These are phyloP conservation scores for Beauveria scarabaeidicola DNA, from an alignment of 2,329 filamentous ascomycete species.

Conservation along the genomic window DNA sequence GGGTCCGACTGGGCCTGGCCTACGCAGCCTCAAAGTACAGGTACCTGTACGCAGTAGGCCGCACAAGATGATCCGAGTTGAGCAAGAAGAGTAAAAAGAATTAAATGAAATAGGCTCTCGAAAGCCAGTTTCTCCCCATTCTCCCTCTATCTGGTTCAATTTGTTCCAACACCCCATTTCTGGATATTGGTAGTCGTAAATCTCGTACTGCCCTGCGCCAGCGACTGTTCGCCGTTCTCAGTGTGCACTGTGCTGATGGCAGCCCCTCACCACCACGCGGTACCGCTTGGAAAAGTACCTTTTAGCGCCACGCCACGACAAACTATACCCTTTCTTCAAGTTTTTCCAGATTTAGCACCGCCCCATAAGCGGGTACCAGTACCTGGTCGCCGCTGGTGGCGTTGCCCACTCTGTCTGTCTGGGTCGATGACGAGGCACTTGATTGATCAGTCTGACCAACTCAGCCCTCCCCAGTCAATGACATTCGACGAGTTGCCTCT, in stretches of 20 bases:
- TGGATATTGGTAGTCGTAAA: no score
- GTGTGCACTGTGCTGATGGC: neutral
- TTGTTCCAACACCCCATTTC: no score
- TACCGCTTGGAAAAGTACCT: neutral
- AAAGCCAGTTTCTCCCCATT: no score
- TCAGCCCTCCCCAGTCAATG: no score
- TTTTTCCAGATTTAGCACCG: conserved; percentile 7
- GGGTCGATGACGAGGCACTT: conserved; percentile 33
- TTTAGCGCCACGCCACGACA: neutral
- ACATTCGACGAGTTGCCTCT: no score
- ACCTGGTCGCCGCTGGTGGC: conserved; percentile 12
- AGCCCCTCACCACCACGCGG: neutral
- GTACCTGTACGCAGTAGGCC: neutral
- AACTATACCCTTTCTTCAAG: conserved; percentile 11
- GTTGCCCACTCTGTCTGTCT: conserved; percentile 15
- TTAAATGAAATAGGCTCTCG: neutral
- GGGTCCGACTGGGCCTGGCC: conserved; percentile 5
- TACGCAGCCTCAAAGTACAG: conserved; percentile 12
- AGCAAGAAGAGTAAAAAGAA: neutral
- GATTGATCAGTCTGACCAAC: neutral
- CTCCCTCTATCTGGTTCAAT: no score
- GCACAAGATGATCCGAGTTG: no score
- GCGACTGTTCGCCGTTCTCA: neutral
- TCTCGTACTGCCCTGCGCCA: neutral
- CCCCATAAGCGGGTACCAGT: conserved; percentile 14